These are phyloP conservation scores for Cantharellus cinnabarinus DNA, from an alignment of 768 basidiomycete genomes.

Conservation along the genomic window DNA sequence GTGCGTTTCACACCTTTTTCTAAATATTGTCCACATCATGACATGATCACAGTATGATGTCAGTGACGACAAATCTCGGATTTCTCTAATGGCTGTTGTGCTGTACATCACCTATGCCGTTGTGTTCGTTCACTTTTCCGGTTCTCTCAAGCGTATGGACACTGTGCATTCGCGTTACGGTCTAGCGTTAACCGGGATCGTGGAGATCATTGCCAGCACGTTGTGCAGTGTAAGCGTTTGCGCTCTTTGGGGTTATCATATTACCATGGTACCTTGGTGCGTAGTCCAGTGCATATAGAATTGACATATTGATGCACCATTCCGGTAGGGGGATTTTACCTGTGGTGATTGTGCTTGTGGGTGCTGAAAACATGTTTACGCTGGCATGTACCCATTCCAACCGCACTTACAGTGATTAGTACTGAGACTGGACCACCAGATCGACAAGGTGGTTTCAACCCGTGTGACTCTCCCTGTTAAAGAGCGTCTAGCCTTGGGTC, in stretches of 20 bases:
- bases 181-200: constrained; percentile 78
- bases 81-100: constrained; percentile 46
- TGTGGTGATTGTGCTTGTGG: constrained; percentile 85
- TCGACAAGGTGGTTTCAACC: constrained; percentile 68
- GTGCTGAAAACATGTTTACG: constrained; percentile 94
- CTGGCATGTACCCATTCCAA: constrained; percentile 32
- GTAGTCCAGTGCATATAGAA: constrained; percentile 9
- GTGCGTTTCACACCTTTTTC: constrained; percentile 13
- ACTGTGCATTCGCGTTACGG: constrained; percentile 82
- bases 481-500: constrained; percentile 75
- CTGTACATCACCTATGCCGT: constrained; percentile 57
- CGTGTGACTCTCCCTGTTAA: constrained; percentile 76
- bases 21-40: not conserved
- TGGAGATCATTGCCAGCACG: constrained; percentile 81
- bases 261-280: constrained; percentile 80
- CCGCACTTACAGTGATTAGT: constrained; percentile 3
- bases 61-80: constrained; percentile 7
- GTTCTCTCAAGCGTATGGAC: constrained; percentile 55
- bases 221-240: constrained; percentile 87
- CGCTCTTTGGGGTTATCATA: constrained; percentile 69
- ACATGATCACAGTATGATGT: not conserved
- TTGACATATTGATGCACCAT: not conserved
- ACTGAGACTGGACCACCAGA: constrained; percentile 24
- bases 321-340: constrained; percentile 60
- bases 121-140: constrained; percentile 55